phyloP scores from a whole-genome alignment of 129 eudicot genomes.

The Escallonia rubra region DNA sequence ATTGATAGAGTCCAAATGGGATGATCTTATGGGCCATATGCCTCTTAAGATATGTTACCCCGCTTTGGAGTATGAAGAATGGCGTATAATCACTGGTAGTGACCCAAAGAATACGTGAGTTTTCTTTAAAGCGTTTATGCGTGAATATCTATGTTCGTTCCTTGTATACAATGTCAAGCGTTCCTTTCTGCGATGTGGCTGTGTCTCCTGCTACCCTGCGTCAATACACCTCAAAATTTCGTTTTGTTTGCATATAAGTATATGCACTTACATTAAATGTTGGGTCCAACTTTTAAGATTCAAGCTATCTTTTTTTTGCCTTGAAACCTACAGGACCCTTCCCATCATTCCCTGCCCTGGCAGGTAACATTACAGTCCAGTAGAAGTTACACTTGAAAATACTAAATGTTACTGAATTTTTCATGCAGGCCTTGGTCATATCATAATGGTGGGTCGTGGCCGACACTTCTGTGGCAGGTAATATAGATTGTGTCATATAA shows the following conservation, averaged over 20 bases:
- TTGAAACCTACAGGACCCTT: no score
- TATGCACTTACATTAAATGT: no score
- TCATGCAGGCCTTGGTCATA: conserved; percentile 95
- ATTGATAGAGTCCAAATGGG: conserved; percentile 90
- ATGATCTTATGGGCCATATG: conserved; percentile 82
- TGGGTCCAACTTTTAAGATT: no score
- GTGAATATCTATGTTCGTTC: no score
- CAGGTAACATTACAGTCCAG: no score
- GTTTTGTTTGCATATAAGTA: no score
- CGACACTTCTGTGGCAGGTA: conserved; percentile 98
- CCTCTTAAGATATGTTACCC: conserved; percentile 91
- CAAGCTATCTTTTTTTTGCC: no score
- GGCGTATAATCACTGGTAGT: conserved; percentile 97
- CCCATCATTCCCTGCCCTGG: no score
- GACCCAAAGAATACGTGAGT: conserved; percentile 98
- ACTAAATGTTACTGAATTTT: background rate
- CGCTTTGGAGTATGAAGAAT: conserved; percentile 88
- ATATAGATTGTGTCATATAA: background rate
- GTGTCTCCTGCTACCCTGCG: no score
- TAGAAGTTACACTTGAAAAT: background rate
- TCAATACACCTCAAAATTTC: no score
- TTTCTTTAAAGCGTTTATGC: background rate
- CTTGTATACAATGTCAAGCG: no score
- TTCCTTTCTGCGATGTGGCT: no score
- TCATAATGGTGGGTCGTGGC: conserved; percentile 99